Evolutionary conservation across 176 grass and related monocot species (phyloP).

Genomic region (Avena eriantha): DNA sequence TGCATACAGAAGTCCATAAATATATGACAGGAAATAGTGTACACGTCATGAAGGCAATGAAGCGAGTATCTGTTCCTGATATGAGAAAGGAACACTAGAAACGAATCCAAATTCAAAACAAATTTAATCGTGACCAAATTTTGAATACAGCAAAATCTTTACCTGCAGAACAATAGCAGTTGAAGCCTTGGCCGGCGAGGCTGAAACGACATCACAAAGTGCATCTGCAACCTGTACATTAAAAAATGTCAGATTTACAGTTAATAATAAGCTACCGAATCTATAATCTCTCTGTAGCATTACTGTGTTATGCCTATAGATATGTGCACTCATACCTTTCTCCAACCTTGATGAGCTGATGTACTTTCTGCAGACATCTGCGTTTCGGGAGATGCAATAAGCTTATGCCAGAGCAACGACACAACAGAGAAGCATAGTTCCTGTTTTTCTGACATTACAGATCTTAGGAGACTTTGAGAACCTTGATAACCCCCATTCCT

Average conservation of each 20-base stretch:
- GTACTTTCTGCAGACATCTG: slow-evolving; percentile 99
- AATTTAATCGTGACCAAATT: slow-evolving; percentile 18
- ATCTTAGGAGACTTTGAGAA: slow-evolving; percentile 78
- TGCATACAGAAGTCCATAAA: slow-evolving; percentile 61
- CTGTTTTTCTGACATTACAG: slow-evolving; percentile 91
- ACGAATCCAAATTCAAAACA: background rate
- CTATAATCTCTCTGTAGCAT: background rate
- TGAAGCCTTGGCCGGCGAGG: slow-evolving; percentile 91
- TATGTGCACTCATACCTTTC: slow-evolving; percentile 65
- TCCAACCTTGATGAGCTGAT: slow-evolving; percentile 99
- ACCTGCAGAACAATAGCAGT: slow-evolving; percentile 97
- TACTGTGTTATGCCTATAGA: slow-evolving; percentile 23
- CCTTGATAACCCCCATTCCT: slow-evolving; percentile 81
- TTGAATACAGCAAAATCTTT: slow-evolving; percentile 49
- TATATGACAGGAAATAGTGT: slow-evolving; percentile 51
- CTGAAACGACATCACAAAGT: slow-evolving; percentile 97
- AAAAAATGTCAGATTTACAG: slow-evolving; percentile 8
- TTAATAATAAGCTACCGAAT: slow-evolving; percentile 36
- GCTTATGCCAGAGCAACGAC: slow-evolving; percentile 93
- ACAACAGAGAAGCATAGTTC: slow-evolving; percentile 97
- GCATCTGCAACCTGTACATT: slow-evolving; percentile 87
- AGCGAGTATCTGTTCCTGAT: slow-evolving; percentile 5
- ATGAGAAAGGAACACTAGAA: slow-evolving; percentile 17
- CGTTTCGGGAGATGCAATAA: slow-evolving; percentile 93
- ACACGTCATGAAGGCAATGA: background rate